A percentile compares a stretch with the other conserved stretches of the same genome.
phyloP scores from a whole-genome alignment of 805 yeast species.

The Clavispora phyllophila region DNA sequence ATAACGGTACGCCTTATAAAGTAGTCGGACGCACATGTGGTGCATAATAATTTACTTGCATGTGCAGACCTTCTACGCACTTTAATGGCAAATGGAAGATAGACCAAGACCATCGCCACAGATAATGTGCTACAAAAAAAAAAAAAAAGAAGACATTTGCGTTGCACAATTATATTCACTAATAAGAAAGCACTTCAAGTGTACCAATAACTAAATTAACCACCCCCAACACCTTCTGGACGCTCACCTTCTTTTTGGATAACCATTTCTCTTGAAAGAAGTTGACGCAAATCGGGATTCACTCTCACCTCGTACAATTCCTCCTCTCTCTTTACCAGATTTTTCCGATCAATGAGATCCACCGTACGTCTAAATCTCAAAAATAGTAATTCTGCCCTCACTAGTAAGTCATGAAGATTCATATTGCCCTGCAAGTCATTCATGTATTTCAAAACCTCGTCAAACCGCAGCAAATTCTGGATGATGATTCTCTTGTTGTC shows the following conservation, averaged over 20 bases:
- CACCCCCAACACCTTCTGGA: constrained; percentile 43
- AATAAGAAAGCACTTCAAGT: neutral
- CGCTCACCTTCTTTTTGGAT: constrained; percentile 56
- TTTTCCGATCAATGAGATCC: constrained; percentile 64
- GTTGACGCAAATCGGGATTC: constrained; percentile 50
- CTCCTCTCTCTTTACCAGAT: constrained; percentile 14
- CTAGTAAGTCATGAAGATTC: constrained; percentile 69
- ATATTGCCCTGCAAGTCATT: constrained; percentile 80
- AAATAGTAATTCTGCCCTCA: constrained; percentile 81
- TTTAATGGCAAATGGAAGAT: neutral
- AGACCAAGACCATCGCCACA: no score
- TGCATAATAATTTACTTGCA: neutral
- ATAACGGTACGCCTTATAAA: neutral
- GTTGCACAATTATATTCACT: no score
- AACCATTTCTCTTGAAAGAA: constrained; percentile 58
- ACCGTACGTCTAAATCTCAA: constrained; percentile 76
- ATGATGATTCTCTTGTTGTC: constrained; percentile 77
- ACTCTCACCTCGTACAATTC: constrained; percentile 25
- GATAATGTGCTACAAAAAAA: neutral
- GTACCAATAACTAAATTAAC: constrained; percentile 15
- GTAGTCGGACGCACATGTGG: neutral
- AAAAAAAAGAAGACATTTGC: no score
- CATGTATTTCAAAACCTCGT: constrained; percentile 87
- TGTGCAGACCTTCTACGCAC: neutral
- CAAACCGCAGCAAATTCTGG: constrained; percentile 71